Conservation (phyloP, 2,329 filamentous ascomycete species). For the Furcasterigmium sp. region DNA sequence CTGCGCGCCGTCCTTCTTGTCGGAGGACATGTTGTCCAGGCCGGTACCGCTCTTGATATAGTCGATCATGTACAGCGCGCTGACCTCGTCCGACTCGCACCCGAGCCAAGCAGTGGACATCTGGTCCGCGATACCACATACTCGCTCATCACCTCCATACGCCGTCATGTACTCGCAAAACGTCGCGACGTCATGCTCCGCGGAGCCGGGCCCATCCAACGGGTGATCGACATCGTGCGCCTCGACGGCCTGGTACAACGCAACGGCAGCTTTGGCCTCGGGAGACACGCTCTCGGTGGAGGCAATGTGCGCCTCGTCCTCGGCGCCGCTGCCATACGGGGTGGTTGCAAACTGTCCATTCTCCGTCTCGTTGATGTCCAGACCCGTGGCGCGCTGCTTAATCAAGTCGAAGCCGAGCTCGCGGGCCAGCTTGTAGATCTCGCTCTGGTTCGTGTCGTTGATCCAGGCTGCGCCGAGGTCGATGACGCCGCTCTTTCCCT, state of each 20-base stretch:
- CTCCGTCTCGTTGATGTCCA: constrained; percentile 35
- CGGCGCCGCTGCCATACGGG: too few species aligned
- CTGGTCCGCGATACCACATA: constrained; percentile 30
- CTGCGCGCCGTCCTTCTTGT: constrained; percentile 46
- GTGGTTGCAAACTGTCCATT: too few species aligned
- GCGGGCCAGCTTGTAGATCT: constrained; percentile 34
- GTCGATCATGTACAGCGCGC: constrained; percentile 48
- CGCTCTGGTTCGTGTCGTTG: constrained; percentile 47
- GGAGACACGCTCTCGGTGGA: constrained; percentile 1
- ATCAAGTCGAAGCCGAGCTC: constrained; percentile 36
- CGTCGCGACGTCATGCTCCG: constrained; percentile 17
- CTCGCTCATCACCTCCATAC: constrained; percentile 14
- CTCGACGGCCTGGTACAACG: not conserved
- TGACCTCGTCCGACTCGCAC: constrained; percentile 40
- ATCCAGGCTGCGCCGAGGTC: constrained; percentile 57
- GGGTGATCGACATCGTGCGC: constrained; percentile 2
- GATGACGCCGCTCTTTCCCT: constrained; percentile 21
- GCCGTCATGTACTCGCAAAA: constrained; percentile 21
- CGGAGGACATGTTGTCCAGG: constrained; percentile 45
- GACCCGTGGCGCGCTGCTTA: constrained; percentile 41
- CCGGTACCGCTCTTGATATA: constrained; percentile 50
- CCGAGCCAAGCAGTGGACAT: constrained; percentile 47
- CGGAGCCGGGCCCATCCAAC: constrained; percentile 10
- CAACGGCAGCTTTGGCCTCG: constrained; percentile 18
- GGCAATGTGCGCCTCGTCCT: too few species aligned